Conservation (phyloP, 805 yeast species). For the Naumovozyma castellii region DNA sequence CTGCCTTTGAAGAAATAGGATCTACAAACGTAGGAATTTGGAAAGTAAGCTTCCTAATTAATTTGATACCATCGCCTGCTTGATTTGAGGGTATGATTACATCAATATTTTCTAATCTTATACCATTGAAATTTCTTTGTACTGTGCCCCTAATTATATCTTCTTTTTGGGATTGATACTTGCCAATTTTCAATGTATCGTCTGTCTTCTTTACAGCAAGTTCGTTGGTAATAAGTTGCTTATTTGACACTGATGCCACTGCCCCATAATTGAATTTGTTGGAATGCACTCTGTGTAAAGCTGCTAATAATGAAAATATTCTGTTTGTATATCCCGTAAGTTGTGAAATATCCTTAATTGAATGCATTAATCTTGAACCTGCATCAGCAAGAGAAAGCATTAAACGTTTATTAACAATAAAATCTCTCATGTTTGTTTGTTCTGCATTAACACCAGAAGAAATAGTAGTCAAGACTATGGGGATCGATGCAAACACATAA, state of each 20-base stretch:
- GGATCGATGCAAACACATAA: constrained; percentile 82
- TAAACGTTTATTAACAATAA: constrained; percentile 81
- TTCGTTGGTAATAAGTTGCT: background rate
- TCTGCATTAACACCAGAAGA: constrained; percentile 28
- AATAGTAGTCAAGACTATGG: constrained; percentile 58
- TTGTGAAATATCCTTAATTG: constrained; percentile 85
- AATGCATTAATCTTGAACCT: constrained; percentile 87
- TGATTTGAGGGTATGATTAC: constrained; percentile 63
- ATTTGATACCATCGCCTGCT: constrained; percentile 51
- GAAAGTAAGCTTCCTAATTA: constrained; percentile 56
- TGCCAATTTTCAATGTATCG: background rate
- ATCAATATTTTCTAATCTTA: constrained; percentile 74
- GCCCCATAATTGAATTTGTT: constrained; percentile 33
- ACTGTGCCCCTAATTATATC: constrained; percentile 69
- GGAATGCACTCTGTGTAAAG: constrained; percentile 75
- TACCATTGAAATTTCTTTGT: constrained; percentile 67
- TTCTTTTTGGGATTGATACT: constrained; percentile 8
- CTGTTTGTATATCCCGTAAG: constrained; percentile 85
- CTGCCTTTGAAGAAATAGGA: constrained; percentile 16
- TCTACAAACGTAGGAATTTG: constrained; percentile 33
- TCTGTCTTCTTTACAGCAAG: background rate
- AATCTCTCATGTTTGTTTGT: constrained; percentile 69
- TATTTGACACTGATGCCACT: background rate
- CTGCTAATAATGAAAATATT: constrained; percentile 65
- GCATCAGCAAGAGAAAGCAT: constrained; percentile 91